Evolutionary conservation across 495 filamentous ascomycete genomes (phyloP), one percentile per base, ranked within the genome.

Genomic region (Tuber calosporum): DNA sequence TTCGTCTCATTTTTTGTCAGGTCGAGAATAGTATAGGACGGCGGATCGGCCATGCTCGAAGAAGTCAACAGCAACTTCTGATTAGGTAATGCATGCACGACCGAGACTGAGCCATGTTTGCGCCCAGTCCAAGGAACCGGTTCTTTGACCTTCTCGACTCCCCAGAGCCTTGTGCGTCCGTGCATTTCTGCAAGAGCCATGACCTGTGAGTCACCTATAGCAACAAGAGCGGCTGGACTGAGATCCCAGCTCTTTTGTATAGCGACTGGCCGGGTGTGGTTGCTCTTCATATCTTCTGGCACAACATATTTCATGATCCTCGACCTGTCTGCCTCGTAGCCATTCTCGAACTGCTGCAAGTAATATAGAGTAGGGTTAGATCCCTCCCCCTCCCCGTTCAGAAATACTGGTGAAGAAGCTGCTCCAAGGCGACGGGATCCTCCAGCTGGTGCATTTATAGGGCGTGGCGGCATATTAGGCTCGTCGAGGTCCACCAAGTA

Each of bases 291-390:
- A 58, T 11, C 15, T 2, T 39, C 69, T 15, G 67, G 30, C 66
- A 79, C 39, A 38, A 48, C 30, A 36, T 73, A 79, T 26, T 67
- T 42, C 69, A 97, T 82, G 4, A 97, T 85, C 1, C 91, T 86
- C 69, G 93, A 90, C 82, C 91, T 92, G 83, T 97, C 94, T 15
- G 90, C 90, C 83, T 97, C 94, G 79, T 98, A 97, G 30, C 93
- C 92, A 78, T 91, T 89, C 76, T 88, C 83, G n/a, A 86, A 85
- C 90, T 93, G 93, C 40, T 89, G 86, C 68, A 93, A 87, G 73
- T 96, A 93, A 30, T 58, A 58, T 58, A 58, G 15, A 58, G n/a
- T 58, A 58, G n/a, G 48, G 26, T 58, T 58, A 30, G 48, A 30
- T 30, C 9, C 48, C 4, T 30, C 48, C n/a, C 15, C 48, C 11